These are phyloP conservation scores for Elongisporangium anandrum DNA, from an alignment of 352 stramenopile species.

Conservation along the genomic window DNA sequence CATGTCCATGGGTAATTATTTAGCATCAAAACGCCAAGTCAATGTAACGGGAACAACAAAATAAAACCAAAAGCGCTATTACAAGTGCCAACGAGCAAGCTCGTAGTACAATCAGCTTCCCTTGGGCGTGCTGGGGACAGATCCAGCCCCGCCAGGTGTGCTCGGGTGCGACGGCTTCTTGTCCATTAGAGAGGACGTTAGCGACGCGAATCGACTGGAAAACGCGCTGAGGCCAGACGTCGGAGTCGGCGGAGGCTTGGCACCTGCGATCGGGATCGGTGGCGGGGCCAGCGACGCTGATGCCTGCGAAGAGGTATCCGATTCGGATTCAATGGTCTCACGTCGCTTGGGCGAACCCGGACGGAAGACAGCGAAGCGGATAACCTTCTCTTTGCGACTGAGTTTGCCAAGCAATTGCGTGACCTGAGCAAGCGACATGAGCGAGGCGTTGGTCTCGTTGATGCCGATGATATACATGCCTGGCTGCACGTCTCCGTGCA, in stretches of 20 bases:
- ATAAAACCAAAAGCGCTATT: not conserved
- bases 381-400: constrained; percentile 72
- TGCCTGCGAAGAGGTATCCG: constrained; percentile 38
- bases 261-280: constrained; percentile 21
- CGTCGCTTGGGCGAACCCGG: constrained; percentile 43
- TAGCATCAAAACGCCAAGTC: constrained; percentile 19
- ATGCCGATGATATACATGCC: constrained; percentile 88
- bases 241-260: constrained; percentile 28
- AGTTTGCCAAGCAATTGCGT: constrained; percentile 71
- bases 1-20: constrained; percentile 14
- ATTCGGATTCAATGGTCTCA: constrained; percentile 31
- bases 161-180: constrained; percentile 26
- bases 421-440: constrained; percentile 75
- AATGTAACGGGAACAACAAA: constrained; percentile 14
- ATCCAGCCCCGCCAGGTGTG: not conserved
- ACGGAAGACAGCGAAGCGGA: constrained; percentile 73
- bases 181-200: constrained; percentile 46
- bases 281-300: constrained; percentile 19
- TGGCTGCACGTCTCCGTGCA: constrained; percentile 52
- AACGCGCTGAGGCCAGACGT: constrained; percentile 26
- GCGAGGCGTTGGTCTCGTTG: constrained; percentile 77
- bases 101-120: constrained; percentile 4
- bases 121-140: constrained; percentile 15
- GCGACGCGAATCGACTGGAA: constrained; percentile 53
- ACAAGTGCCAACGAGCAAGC: not conserved